phyloP scores from a whole-genome alignment of 352 stramenopile genomes.

The Globisporangium barbulae region DNA sequence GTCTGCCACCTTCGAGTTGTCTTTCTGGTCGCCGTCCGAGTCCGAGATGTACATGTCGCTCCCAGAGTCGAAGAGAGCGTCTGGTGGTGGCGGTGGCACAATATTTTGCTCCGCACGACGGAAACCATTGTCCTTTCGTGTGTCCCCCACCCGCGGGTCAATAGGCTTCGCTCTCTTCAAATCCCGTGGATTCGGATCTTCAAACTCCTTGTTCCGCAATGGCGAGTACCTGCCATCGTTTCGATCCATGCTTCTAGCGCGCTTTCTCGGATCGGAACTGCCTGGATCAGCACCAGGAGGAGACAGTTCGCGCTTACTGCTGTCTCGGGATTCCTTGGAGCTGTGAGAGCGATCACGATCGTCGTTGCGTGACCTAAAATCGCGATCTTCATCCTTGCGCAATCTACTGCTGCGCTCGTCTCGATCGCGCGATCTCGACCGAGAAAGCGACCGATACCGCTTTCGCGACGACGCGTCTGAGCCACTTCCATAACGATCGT shows the following conservation, averaged over 20 bases:
- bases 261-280: constrained; percentile 2
- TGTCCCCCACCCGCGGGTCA: neutral
- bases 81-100: neutral
- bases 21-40: constrained; percentile 42
- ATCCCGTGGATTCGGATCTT: constrained; percentile 2
- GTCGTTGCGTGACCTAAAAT: neutral
- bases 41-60: constrained; percentile 43
- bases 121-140: neutral
- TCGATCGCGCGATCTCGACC: constrained; percentile 15
- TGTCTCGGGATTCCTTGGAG: neutral
- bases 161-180: constrained; percentile 2
- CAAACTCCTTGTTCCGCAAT: neutral
- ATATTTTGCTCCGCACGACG: neutral
- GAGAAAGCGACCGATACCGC: constrained; percentile 11
- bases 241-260: neutral
- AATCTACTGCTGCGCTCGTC: constrained; percentile 6
- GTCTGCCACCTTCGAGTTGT: constrained; percentile 23
- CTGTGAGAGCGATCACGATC: constrained; percentile 2
- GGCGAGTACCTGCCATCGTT: neutral
- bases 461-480: constrained; percentile 3
- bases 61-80: constrained; percentile 10
- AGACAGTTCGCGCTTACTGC: neutral
- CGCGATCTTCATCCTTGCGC: neutral
- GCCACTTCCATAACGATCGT: constrained; percentile 22
- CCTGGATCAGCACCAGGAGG: neutral